phyloP scores from a whole-genome alignment of 2,329 filamentous ascomycete species.

The Hypoxylon sp. region DNA sequence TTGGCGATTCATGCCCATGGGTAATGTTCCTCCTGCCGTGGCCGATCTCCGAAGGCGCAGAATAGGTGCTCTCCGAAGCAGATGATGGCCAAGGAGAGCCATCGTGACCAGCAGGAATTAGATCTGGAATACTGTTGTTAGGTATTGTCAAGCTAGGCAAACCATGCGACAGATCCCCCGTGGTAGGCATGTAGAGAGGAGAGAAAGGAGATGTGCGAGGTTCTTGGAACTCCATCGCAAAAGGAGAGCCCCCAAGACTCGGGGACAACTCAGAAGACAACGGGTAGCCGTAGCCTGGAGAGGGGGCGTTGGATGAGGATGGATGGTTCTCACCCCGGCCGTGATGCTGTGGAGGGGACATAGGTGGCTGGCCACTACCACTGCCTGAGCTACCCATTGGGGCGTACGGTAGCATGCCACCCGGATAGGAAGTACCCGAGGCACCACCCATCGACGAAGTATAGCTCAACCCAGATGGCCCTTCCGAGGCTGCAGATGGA shows the following conservation, averaged over 20 bases:
- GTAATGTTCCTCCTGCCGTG: constrained; percentile 28
- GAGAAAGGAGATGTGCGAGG: constrained; percentile 43
- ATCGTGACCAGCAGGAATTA: constrained; percentile 46
- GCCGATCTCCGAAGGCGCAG: constrained; percentile 54
- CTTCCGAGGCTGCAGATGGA: constrained; percentile 40
- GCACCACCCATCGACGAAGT: constrained; percentile 27
- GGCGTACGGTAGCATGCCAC: constrained; percentile 33
- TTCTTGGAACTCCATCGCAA: constrained; percentile 40
- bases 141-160: constrained; percentile 46
- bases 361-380: constrained; percentile 38
- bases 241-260: constrained; percentile 40
- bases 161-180: constrained; percentile 35
- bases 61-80: constrained; percentile 58
- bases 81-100: constrained; percentile 55
- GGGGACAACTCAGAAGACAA: constrained; percentile 35
- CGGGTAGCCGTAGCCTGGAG: constrained; percentile 31
- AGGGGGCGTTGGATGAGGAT: constrained; percentile 24
- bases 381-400: constrained; percentile 29
- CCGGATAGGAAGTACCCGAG: constrained; percentile 36
- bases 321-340: constrained; percentile 28
- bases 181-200: constrained; percentile 40
- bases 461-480: constrained; percentile 21
- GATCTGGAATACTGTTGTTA: constrained; percentile 46
- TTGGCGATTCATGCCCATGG: constrained; percentile 39
- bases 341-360: constrained; percentile 40